Evolutionary conservation across 768 basidiomycete genomes (phyloP), one percentile per base, ranked within the genome.

Genomic region (Leccinellum luteum): DNA sequence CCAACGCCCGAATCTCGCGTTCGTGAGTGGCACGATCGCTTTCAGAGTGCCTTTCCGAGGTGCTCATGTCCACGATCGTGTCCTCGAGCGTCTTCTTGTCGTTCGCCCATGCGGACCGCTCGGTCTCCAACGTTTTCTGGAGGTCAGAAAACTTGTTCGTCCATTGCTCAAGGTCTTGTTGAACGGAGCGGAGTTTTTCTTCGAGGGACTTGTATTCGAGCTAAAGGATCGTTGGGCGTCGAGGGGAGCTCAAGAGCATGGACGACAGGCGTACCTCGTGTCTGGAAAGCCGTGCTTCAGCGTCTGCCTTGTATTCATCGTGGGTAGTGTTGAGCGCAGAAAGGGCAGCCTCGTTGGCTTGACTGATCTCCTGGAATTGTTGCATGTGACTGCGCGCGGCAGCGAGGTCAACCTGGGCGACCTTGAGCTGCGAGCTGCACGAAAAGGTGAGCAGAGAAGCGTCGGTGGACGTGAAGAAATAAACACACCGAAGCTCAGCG

Each of bases 301-400:
- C 86, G 1, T 84, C 81, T 4, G 80, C 66, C 71, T 86, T 89
- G 77, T 88, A 94, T 68, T 92, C 87, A 55, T 94, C 92, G 60
- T 87, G 86, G 0, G 89, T 92, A 0, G 76, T 64, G 55, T 85
- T 91, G 44, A 94, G 72, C 31, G 82, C 81, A 28, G 82, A 77
- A 7, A 95, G 76, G 9, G 92, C 90, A 60, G 81, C 81, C 69
- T 94, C 93, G 64, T 82, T 92, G 0, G 90, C 88, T 65, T 87
- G 83, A 59, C 88, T 89, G 63, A 95, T 94, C 61, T 89, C 86
- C 67, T 90, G 83, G 82, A 89, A 94, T 69, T 94, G 93, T 58
- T 89, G 82, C 28, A 88, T 85, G 65, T 93, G 90, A 47, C 74
- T 82, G 55, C 81, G 81, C 1, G 91, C 86, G 19, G 83, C 76